Conservation (phyloP, 306 rosid genomes). For the Cicer pinnatifidum region DNA sequence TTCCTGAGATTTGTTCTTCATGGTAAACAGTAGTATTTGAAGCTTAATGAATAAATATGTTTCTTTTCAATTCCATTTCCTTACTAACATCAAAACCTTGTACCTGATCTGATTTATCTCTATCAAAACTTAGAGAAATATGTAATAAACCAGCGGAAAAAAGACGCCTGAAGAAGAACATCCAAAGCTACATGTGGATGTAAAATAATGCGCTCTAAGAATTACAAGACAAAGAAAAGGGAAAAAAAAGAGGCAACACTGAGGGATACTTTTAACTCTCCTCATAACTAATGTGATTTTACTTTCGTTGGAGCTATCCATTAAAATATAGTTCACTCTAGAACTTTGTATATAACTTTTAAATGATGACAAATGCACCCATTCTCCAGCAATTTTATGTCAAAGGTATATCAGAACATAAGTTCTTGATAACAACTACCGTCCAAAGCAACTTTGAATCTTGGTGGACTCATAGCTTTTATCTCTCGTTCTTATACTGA, state of each 20-base stretch:
- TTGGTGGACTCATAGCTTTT: not conserved
- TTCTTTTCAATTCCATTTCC: slow-evolving; percentile 26
- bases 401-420: slow-evolving; percentile 14
- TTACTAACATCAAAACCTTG: slow-evolving; percentile 40
- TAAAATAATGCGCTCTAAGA: slow-evolving; percentile 3
- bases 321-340: not conserved
- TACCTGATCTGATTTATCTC: not conserved
- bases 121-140: slow-evolving; percentile 8
- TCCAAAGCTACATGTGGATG: not conserved
- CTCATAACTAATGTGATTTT: slow-evolving; percentile 7
- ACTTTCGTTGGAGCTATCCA: slow-evolving; percentile 7
- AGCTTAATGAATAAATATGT: not conserved
- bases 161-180: slow-evolving; percentile 5
- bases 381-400: not conserved
- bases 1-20: not conserved
- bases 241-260: not conserved
- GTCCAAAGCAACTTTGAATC: not conserved
- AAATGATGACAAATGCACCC: slow-evolving; percentile 17
- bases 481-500: slow-evolving; percentile 32
- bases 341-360: not conserved
- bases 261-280: slow-evolving; percentile 1
- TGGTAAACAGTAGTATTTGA: not conserved
- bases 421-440: slow-evolving; percentile 6
- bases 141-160: slow-evolving; percentile 1
- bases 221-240: slow-evolving; percentile 6